Evolutionary conservation across 768 basidiomycete species (phyloP).

Genomic region (Psilocybe subaeruginosa): DNA sequence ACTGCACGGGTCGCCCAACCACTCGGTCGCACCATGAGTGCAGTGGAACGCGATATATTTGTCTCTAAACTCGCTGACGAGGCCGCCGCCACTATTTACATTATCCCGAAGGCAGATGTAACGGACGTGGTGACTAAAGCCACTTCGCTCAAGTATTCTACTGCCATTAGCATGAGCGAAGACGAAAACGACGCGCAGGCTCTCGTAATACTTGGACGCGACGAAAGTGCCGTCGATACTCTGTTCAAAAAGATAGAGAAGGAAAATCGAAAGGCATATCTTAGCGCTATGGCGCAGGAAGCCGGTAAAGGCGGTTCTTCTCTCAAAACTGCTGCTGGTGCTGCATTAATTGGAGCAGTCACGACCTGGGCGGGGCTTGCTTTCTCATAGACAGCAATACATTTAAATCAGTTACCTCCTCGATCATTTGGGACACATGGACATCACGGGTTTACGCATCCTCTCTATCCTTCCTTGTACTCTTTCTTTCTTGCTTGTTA

Average conservation of each 20-base stretch:
- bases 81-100: constrained; percentile 52
- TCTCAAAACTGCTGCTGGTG: constrained; percentile 52
- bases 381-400: constrained; percentile 29
- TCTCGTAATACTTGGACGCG: constrained; percentile 58
- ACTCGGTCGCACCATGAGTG: constrained; percentile 54
- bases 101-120: constrained; percentile 49
- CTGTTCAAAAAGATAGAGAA: constrained; percentile 37
- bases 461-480: not conserved
- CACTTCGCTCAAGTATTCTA: constrained; percentile 43
- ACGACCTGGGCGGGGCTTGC: constrained; percentile 64
- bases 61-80: constrained; percentile 43
- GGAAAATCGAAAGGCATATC: constrained; percentile 27
- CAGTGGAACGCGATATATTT: constrained; percentile 54
- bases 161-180: constrained; percentile 41
- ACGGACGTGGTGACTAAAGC: constrained; percentile 42
- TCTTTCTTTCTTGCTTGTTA: not conserved
- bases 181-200: constrained; percentile 40
- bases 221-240: constrained; percentile 46
- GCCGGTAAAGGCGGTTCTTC: constrained; percentile 14
- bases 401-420: not conserved
- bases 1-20: constrained; percentile 25
- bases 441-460: not conserved
- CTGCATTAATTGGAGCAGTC: constrained; percentile 63
- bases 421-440: not conserved
- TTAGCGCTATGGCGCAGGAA: constrained; percentile 9